phyloP scores from a whole-genome alignment of 208 protist genomes.

The Endotrypanum monterogeii region DNA sequence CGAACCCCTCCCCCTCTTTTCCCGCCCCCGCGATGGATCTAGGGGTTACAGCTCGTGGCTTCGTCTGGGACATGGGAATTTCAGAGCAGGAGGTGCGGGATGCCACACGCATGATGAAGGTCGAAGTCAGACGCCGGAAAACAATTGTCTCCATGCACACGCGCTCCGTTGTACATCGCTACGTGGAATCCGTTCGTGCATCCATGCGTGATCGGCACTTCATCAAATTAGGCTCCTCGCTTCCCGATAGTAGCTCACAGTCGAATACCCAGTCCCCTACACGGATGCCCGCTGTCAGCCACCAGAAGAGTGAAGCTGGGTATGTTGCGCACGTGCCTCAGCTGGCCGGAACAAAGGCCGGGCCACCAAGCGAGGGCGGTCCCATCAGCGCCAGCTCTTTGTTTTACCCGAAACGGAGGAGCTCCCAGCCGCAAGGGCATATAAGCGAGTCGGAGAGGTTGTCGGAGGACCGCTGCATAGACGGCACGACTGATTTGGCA shows the following conservation, averaged over 20 bases:
- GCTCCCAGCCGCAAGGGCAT: background rate
- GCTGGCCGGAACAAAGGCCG: background rate
- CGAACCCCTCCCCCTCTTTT: background rate
- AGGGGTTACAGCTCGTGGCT: background rate
- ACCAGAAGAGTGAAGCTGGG: background rate
- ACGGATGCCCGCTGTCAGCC: background rate
- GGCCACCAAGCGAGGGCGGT: constrained; percentile 8
- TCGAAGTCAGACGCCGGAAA: constrained; percentile 23
- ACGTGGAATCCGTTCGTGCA: constrained; percentile 21
- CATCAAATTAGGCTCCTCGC: constrained; percentile 12
- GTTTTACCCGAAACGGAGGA: background rate
- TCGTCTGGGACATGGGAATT: constrained; percentile 32
- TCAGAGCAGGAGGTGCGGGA: constrained; percentile 45
- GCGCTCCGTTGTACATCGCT: constrained; percentile 18
- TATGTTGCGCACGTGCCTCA: constrained; percentile 12
- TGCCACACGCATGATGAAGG: constrained; percentile 33
- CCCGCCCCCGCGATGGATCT: constrained; percentile 15
- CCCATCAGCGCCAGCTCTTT: background rate
- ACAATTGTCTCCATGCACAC: constrained; percentile 24
- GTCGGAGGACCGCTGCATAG: background rate
- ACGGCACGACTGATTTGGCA: background rate
- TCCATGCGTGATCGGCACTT: constrained; percentile 17
- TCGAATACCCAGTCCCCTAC: background rate
- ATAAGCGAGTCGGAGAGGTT: background rate
- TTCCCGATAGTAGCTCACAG: background rate